Evolutionary conservation across 2,329 filamentous ascomycete genomes (phyloP).

Genomic region (Ceratocystis harringtonii): DNA sequence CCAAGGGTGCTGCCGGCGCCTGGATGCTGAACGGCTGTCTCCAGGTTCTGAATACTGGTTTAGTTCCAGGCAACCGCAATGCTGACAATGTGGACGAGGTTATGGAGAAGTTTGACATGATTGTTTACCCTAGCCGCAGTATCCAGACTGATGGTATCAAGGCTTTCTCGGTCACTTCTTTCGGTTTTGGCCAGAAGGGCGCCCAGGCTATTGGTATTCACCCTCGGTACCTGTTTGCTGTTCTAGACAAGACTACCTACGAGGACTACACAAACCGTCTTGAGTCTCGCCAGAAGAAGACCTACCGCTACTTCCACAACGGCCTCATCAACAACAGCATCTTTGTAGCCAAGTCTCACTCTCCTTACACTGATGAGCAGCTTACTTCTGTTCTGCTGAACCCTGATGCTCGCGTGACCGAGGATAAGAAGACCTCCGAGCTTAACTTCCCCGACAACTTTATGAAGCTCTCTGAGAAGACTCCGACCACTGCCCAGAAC

Average conservation of each 20-base stretch:
- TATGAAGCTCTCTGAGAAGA: constrained; percentile 49
- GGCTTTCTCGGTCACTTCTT: constrained; percentile 96
- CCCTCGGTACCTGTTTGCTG: constrained; percentile 86
- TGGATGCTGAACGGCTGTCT: constrained; percentile 99
- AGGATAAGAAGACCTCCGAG: constrained; percentile 74
- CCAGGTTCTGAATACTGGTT: constrained; percentile 83
- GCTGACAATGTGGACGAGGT: constrained; percentile 92
- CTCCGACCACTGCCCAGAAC: constrained; percentile 32
- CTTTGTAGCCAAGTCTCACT: constrained; percentile 86
- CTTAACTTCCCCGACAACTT: constrained; percentile 58
- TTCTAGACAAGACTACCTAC: constrained; percentile 78
- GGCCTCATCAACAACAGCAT: constrained; percentile 95
- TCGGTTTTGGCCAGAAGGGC: constrained; percentile 98
- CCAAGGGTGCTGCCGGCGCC: constrained; percentile 95
- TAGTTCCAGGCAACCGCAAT: constrained; percentile 94
- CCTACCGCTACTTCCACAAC: constrained; percentile 97
- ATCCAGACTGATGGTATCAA: constrained; percentile 98
- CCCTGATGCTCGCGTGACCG: constrained; percentile 69
- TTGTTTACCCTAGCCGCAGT: constrained; percentile 86
- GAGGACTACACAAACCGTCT: constrained; percentile 75
- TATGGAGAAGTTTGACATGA: constrained; percentile 96
- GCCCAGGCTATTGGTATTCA: constrained; percentile 95
- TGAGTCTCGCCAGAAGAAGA: constrained; percentile 89
- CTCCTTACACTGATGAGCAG: constrained; percentile 80
- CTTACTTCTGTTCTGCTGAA: constrained; percentile 83